A percentile compares a stretch with the other conserved stretches of the same genome.
Evolutionary conservation across 148 eudicot species (phyloP).

Genomic region (Fagopyrum homotropicum): DNA sequence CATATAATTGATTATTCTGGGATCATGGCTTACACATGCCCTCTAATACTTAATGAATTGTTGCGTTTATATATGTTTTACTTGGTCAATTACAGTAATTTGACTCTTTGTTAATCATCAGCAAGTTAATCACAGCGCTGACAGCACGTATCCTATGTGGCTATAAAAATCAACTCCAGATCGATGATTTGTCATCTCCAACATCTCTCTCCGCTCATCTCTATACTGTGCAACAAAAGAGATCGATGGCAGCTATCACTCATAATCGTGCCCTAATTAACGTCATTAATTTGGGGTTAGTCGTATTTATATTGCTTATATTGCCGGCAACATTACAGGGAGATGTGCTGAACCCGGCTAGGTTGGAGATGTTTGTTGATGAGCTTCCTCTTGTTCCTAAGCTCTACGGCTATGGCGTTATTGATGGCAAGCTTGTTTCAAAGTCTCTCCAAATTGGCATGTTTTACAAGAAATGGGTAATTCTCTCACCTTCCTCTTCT

Average conservation of each 20-base stretch:
- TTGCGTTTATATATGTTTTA: no score
- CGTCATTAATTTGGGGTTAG: neutral
- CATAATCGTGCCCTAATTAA: neutral
- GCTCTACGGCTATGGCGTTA: conserved; percentile 36
- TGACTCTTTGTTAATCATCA: no score
- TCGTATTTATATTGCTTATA: neutral
- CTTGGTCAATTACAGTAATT: no score
- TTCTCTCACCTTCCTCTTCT: neutral
- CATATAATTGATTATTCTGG: no score
- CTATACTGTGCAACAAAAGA: no score
- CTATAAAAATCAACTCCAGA: no score
- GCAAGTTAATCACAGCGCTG: no score
- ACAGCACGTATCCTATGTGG: no score
- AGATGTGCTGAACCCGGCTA: conserved; percentile 16
- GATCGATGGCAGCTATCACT: neutral
- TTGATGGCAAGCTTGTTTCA: conserved; percentile 29
- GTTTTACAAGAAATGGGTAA: conserved; percentile 67
- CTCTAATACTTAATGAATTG: no score
- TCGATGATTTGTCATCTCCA: no score
- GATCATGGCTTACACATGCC: no score
- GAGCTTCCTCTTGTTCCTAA: conserved; percentile 57
- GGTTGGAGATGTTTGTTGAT: conserved; percentile 67
- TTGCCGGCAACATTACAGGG: neutral
- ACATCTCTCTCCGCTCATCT: no score
- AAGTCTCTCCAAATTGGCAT: conserved; percentile 52